Base-by-base conservation (phyloP, 192 early-diverging fungal species). In the Podila clonocystis region DNA sequence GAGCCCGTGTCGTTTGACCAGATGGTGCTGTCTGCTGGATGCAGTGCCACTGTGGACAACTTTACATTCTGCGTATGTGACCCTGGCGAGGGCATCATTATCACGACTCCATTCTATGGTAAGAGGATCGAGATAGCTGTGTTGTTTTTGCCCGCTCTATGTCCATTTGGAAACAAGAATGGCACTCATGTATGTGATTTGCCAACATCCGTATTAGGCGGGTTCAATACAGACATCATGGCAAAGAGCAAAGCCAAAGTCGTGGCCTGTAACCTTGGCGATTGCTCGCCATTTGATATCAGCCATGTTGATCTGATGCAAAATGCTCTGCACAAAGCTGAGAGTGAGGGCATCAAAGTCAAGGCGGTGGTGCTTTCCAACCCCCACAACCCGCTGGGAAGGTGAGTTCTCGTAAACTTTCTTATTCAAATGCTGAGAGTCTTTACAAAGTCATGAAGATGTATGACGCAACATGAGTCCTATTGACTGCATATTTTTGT, bases 31-130 rank as follows among this genome's bases (percentile, higher is more conserved):
- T 82, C 83, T 17, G 90, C 90, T 65, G 96, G 96, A 11, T 91
- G 90, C 65, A 88, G 87, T 9, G 79, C 88, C 9, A 88, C 89
- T 4, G 84, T 96, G 48, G 86, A 89, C 73, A 89, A 89, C 75
- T 74, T 96, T 26, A 77, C 85, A 5, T 88, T 90, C 60, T 87
- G 87, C 15, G 83, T 91, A 8, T 87, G 88, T 60, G 87, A 97
- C 68, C 84, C 86, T 0, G 93, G 92, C 26, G 95, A 96, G 61
- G 90, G 87, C 33, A 74, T 96, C 9, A 70, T 97, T 68, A 87
- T 95, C 29, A 91, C 92, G 8, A 82, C 89, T 9, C 95, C 95
- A 0, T 94, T 85, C 75, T 96, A 96, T 71, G 91, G 92, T 82
- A 70, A 38, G 34, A 31, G 24, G 22, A 15, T 48, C 11, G 28